Conservation (phyloP, 495 filamentous ascomycete species). For the Hypomontagnella monticulosa region DNA sequence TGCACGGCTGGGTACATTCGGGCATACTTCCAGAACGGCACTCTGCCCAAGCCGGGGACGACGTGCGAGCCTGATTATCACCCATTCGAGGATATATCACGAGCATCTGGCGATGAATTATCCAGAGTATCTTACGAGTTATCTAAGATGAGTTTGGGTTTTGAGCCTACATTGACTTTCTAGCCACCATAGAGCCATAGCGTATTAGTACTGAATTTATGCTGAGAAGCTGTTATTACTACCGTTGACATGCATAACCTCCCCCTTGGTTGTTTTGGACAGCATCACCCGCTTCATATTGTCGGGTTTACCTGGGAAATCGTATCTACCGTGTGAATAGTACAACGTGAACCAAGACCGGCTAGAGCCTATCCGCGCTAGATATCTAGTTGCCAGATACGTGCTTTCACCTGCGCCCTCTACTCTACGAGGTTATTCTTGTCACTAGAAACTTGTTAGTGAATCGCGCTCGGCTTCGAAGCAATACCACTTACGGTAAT, state of each 20-base stretch:
- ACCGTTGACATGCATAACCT: too few species aligned
- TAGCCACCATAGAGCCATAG: slow-evolving; percentile 1
- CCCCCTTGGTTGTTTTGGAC: too few species aligned
- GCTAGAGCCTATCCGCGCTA: background rate
- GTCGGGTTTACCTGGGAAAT: too few species aligned
- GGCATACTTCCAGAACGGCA: slow-evolving; percentile 50
- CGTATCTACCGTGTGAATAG: too few species aligned
- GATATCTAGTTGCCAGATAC: background rate
- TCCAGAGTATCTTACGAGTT: slow-evolving; percentile 24
- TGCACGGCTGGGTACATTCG: slow-evolving; percentile 50
- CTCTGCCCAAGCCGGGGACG: slow-evolving; percentile 43
- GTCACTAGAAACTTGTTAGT: slow-evolving; percentile 31
- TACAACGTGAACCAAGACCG: too few species aligned
- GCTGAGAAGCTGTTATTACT: background rate
- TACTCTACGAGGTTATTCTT: slow-evolving; percentile 49
- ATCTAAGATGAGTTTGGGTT: slow-evolving; percentile 21
- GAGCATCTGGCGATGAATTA: slow-evolving; percentile 15
- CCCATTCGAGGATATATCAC: slow-evolving; percentile 30
- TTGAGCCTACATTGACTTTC: background rate
- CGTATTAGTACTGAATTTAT: background rate
- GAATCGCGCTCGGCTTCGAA: background rate
- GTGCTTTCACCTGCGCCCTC: background rate
- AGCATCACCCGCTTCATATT: too few species aligned
- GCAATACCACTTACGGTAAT: slow-evolving; percentile 48
- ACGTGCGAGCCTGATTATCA: slow-evolving; percentile 47